A percentile compares a stretch with the other conserved stretches of the same genome.
Evolutionary conservation across 306 rosid species (phyloP).

Genomic region (Hippophae rhamnoides): DNA sequence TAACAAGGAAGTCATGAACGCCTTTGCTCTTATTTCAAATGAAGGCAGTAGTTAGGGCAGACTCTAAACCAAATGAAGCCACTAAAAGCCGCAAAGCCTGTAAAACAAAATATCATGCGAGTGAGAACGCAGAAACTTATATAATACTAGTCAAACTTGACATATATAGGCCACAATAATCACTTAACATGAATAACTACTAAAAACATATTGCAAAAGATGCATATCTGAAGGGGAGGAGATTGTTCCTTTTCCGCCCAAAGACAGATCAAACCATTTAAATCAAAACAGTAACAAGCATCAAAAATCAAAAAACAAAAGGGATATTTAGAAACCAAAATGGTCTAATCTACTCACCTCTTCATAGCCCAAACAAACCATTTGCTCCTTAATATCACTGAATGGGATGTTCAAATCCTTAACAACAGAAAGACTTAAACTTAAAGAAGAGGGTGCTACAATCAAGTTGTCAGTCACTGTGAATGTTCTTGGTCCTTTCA

Average conservation of each 20-base stretch:
- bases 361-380: conserved; percentile 4
- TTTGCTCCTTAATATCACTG: conserved; percentile 7
- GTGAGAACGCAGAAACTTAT: too few species aligned
- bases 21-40: neutral
- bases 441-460: neutral
- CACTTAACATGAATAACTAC: too few species aligned
- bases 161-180: too few species aligned
- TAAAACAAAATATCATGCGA: neutral
- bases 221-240: too few species aligned
- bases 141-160: too few species aligned
- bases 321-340: neutral
- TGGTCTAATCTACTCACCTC: neutral
- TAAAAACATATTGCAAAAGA: too few species aligned
- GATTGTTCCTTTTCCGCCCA: too few species aligned
- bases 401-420: conserved; percentile 1
- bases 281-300: too few species aligned
- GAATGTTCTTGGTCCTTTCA: neutral
- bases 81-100: conserved; percentile 5
- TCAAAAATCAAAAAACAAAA: neutral
- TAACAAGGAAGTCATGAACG: neutral
- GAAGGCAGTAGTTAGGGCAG: conserved; percentile 6
- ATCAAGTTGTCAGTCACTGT: conserved; percentile 12
- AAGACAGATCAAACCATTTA: too few species aligned
- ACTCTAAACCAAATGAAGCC: conserved; percentile 2
- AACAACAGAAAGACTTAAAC: conserved; percentile 4